phyloP scores from a whole-genome alignment of 495 filamentous ascomycete genomes.

The Rusavskia elegans region DNA sequence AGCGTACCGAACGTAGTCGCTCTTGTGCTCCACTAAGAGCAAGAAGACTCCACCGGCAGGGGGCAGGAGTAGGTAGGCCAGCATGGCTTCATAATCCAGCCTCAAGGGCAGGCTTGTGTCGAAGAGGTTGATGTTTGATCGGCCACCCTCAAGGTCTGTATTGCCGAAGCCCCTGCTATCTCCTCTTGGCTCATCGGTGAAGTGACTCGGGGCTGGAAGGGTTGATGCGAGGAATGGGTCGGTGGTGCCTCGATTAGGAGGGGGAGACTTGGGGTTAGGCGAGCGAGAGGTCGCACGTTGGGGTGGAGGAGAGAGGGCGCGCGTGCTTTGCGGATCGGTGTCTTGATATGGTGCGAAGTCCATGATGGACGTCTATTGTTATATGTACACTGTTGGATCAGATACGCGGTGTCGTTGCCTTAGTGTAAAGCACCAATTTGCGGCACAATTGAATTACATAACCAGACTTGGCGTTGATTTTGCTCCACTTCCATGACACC shows the following conservation, averaged over 20 bases:
- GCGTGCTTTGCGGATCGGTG: constrained; percentile 59
- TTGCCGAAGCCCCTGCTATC: constrained; percentile 1
- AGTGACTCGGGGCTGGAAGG: constrained; percentile 27
- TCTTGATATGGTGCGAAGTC: constrained; percentile 96
- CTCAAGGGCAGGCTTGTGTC: constrained; percentile 70
- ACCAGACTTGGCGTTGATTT: too few relatives aligned
- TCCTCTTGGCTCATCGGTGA: constrained; percentile 12
- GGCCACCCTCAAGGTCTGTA: constrained; percentile 25
- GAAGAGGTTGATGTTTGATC: constrained; percentile 68
- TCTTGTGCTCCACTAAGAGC: constrained; percentile 78
- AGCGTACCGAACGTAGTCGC: constrained; percentile 84
- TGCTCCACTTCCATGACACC: too few relatives aligned
- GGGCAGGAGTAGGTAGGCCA: constrained; percentile 79
- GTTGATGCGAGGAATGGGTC: constrained; percentile 20
- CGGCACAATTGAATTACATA: too few relatives aligned
- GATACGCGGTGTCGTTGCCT: too few relatives aligned
- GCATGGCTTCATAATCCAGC: constrained; percentile 73
- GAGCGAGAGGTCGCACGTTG: constrained; percentile 35
- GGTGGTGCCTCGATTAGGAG: constrained; percentile 11
- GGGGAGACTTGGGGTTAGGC: constrained; percentile 25
- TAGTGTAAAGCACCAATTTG: too few relatives aligned
- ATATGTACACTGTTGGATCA: too few relatives aligned
- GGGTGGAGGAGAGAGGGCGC: constrained; percentile 53
- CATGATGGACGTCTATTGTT: constrained; percentile 30
- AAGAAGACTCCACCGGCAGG: constrained; percentile 76